phyloP scores from a whole-genome alignment of 73 alveolate genomes.

The Paramecium sexaurelia region DNA sequence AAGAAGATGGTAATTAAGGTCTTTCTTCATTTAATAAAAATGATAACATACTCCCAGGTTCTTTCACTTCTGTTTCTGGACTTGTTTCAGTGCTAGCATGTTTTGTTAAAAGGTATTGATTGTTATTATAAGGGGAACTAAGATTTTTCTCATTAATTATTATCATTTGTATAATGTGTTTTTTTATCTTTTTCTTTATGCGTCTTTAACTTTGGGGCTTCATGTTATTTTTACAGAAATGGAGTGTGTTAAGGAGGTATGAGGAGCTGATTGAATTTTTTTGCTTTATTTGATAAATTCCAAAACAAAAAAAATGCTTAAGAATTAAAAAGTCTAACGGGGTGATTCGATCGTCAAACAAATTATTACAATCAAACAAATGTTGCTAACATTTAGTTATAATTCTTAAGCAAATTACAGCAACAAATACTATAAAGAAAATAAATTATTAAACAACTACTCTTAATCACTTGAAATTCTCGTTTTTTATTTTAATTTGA shows the following conservation, averaged over 20 bases:
- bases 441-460: too few species aligned
- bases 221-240: not conserved
- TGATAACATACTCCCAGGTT: conserved; percentile 41
- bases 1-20: not conserved
- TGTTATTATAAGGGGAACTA: conserved; percentile 33
- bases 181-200: conserved; percentile 9
- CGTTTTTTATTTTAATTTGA: too few species aligned
- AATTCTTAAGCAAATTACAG: too few species aligned
- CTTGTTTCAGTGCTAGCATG: not conserved
- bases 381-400: too few species aligned
- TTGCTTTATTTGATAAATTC: not conserved
- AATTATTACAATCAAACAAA: too few species aligned
- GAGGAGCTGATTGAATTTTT: not conserved
- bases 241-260: not conserved
- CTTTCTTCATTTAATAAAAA: conserved; percentile 34
- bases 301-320: not conserved
- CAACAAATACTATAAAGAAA: too few species aligned
- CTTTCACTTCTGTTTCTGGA: conserved; percentile 30
- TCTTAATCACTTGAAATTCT: too few species aligned
- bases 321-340: not conserved
- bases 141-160: not conserved
- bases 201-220: not conserved
- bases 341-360: not conserved
- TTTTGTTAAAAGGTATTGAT: conserved; percentile 16
- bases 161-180: not conserved